phyloP scores from a whole-genome alignment of 805 yeast species.

The Metschnikowia gruessii region DNA sequence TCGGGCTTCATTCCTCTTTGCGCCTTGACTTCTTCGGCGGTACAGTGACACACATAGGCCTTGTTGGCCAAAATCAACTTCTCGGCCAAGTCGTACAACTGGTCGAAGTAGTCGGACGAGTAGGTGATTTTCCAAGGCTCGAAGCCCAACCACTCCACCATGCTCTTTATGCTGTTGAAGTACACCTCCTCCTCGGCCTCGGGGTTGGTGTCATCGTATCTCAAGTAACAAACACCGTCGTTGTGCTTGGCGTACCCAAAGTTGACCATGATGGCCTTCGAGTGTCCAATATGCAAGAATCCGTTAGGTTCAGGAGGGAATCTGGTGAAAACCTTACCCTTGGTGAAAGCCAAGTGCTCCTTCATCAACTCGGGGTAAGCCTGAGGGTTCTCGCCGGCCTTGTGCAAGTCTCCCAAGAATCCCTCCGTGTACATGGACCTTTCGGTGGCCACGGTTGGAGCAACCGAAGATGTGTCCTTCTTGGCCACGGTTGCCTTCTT shows the following conservation, averaged over 20 bases:
- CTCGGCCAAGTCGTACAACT: conserved; percentile 86
- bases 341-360: conserved; percentile 73
- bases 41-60: conserved; percentile 92
- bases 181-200: conserved; percentile 96
- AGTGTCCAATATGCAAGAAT: conserved; percentile 94
- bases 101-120: conserved; percentile 92
- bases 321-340: conserved; percentile 84
- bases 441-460: conserved; percentile 21
- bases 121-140: conserved; percentile 92
- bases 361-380: conserved; percentile 79
- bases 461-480: conserved; percentile 16
- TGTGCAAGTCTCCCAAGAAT: conserved; percentile 90
- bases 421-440: conserved; percentile 94
- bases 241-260: conserved; percentile 93
- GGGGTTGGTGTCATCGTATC: conserved; percentile 98
- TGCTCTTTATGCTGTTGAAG: conserved; percentile 76
- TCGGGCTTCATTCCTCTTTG: conserved; percentile 90
- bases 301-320: conserved; percentile 99
- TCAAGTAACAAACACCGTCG: conserved; percentile 83
- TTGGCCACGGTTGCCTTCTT: conserved; percentile 33
- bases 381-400: conserved; percentile 94
- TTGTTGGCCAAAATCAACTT: conserved; percentile 62
- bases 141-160: conserved; percentile 94
- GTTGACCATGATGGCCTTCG: conserved; percentile 96
- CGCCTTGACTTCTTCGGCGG: conserved; percentile 84